phyloP scores from a whole-genome alignment of 2,329 filamentous ascomycete genomes.

The Didymella pinodella region DNA sequence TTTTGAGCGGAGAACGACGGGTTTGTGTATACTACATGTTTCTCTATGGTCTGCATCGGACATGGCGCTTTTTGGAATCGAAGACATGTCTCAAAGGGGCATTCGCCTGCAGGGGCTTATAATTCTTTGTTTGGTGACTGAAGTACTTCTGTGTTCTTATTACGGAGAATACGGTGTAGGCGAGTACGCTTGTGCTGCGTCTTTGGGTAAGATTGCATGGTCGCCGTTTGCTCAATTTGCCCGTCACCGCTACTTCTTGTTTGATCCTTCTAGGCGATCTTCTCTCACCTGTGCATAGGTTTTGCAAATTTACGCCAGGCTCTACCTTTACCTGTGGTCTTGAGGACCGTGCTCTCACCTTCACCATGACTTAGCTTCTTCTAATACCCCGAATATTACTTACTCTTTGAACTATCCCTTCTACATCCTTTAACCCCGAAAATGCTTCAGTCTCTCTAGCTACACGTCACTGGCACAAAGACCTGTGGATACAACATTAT shows the following conservation, averaged over 20 bases:
- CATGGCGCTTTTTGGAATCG: conserved; percentile 24
- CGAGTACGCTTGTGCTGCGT: not conserved
- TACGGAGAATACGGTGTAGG: not conserved
- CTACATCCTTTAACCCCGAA: too few species aligned
- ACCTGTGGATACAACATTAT: not conserved
- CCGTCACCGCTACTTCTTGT: not conserved
- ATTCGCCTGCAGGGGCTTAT: not conserved
- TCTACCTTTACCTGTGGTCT: conserved; percentile 7
- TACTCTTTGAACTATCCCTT: not conserved
- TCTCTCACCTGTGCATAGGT: conserved; percentile 3
- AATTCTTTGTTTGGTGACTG: not conserved
- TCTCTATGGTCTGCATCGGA: conserved; percentile 30
- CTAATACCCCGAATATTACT: not conserved
- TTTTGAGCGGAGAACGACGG: conserved; percentile 63
- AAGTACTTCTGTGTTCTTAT: not conserved
- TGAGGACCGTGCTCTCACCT: conserved; percentile 4
- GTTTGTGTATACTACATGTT: conserved; percentile 39
- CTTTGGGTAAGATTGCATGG: not conserved
- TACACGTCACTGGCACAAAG: not conserved
- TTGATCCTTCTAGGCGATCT: not conserved
- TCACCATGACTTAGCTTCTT: conserved; percentile 10
- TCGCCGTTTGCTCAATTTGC: not conserved
- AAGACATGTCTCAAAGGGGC: conserved; percentile 9
- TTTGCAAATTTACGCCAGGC: not conserved
- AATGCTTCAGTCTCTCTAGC: not conserved